Conservation (phyloP, 78 protist genomes). For the Creolimax fragrantissima region DNA sequence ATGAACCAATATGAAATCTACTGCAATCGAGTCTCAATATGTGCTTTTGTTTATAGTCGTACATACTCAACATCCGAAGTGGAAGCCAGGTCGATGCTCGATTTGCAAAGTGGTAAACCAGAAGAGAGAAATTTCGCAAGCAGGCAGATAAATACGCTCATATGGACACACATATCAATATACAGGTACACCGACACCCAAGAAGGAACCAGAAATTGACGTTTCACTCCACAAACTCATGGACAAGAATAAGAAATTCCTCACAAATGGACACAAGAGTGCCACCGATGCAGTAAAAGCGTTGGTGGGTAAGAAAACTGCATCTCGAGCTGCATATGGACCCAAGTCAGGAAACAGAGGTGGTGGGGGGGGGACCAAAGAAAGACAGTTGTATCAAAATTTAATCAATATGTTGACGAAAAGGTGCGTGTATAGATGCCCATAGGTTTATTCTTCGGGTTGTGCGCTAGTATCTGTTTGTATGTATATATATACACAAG, state of each 20-base stretch:
- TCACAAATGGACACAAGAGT: conserved; percentile 9
- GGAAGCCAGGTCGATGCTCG: too few relatives aligned
- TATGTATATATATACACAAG: background rate
- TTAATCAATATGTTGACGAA: background rate
- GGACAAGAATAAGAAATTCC: conserved; percentile 60
- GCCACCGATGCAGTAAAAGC: background rate
- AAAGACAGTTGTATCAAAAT: background rate
- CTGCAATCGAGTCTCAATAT: too few relatives aligned
- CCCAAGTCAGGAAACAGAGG: background rate
- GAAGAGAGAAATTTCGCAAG: too few relatives aligned
- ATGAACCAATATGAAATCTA: too few relatives aligned
- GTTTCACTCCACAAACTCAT: conserved; percentile 57
- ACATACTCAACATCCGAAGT: too few relatives aligned
- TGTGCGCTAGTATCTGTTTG: too few relatives aligned
- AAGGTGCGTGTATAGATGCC: background rate
- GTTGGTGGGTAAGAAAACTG: background rate
- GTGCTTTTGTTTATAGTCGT: too few relatives aligned
- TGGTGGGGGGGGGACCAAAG: background rate
- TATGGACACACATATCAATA: too few relatives aligned
- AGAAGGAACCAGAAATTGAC: background rate
- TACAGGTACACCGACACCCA: background rate
- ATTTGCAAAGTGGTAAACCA: too few relatives aligned
- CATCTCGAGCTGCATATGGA: background rate
- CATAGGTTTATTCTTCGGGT: background rate
- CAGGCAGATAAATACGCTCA: too few relatives aligned